Conservation (phyloP, 2,329 filamentous ascomycete genomes). For the Diaporthe destruens region DNA sequence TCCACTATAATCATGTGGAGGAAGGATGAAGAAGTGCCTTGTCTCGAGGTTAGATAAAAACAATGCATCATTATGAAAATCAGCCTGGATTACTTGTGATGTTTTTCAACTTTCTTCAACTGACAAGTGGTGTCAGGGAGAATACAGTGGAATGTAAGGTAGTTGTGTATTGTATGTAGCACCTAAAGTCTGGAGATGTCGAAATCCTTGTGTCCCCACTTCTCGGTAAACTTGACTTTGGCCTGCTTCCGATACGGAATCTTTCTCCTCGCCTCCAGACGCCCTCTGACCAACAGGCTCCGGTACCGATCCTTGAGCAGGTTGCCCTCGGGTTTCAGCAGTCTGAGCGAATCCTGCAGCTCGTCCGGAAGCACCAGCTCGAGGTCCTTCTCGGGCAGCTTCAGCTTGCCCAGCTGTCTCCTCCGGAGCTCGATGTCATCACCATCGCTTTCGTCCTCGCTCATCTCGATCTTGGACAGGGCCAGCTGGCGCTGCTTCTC, state of each 20-base stretch:
- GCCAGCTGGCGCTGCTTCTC: conserved; percentile 67
- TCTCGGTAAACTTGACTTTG: conserved; percentile 87
- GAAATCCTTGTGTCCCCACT: conserved; percentile 99
- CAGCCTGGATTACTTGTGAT: neutral
- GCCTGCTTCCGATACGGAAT: conserved; percentile 86
- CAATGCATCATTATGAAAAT: conserved; percentile 17
- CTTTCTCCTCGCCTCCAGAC: conserved; percentile 84
- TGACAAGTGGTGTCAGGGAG: neutral
- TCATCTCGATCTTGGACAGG: conserved; percentile 56
- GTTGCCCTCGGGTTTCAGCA: conserved; percentile 96
- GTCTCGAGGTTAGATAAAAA: conserved; percentile 33
- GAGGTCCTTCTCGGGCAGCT: conserved; percentile 82
- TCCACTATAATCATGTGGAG: neutral
- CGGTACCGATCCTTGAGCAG: conserved; percentile 92
- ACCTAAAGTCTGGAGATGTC: conserved; percentile 55
- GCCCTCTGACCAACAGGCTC: conserved; percentile 88
- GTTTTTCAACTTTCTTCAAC: neutral
- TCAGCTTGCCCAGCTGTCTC: conserved; percentile 79
- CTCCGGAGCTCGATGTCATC: conserved; percentile 76
- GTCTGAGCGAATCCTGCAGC: conserved; percentile 81
- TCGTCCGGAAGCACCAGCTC: conserved; percentile 87
- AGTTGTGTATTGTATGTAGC: neutral
- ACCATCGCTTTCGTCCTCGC: conserved; percentile 67
- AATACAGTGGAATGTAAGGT: neutral
- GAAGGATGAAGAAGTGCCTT: neutral